Evolutionary conservation across 2,329 filamentous ascomycete genomes (phyloP), one percentile per base, ranked within the genome.

Genomic region (Aspergillus chevalieri): DNA sequence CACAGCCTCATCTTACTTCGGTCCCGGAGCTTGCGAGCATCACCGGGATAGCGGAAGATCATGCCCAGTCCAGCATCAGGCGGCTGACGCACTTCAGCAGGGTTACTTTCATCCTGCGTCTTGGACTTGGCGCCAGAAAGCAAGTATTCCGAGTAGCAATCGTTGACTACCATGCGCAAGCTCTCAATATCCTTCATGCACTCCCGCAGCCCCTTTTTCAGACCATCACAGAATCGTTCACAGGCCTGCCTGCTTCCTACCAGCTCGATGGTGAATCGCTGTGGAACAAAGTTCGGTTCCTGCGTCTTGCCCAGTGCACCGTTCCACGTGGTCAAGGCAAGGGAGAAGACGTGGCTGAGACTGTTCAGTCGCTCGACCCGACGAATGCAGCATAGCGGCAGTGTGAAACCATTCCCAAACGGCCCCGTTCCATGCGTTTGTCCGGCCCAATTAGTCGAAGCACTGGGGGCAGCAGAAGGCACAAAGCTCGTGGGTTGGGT

Each of bases 1-100:
- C 93, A 98, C 38, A 98, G 74, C 43, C 93, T 81, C 87, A 98
- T 97, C 76, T 98, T 98, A 64, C 92, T 95, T 50, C 90, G 81
- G 68, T 98, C 93, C 58, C 93, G 82, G 52, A 97, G 78, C 72
- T 97, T 97, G 65, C 91, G 88, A 34, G 91, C 82, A 72, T 98
- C 94, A 49, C 93, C 93, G 1, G 93, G 93, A 65, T 98, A 98
- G 62, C 86, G 84, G 70, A 96, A 98, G 12, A 94, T 71, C 80
- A 94, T 88, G 33, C 93, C 93, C 33, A 98, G 75, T 1, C 93
- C 93, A 19, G 91, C 93, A 70, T 98, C 92, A n/a, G 93, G 92
- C 12, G 86, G 82, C 47, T 80, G 78, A 48, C 68, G 66, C 24
- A 54, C 55, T 28, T 67, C 60, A 0, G 62, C 54, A 53, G 63